Evolutionary conservation across 352 stramenopile species (phyloP), one percentile per base, ranked within the genome.

Genomic region (Pythium volutum): DNA sequence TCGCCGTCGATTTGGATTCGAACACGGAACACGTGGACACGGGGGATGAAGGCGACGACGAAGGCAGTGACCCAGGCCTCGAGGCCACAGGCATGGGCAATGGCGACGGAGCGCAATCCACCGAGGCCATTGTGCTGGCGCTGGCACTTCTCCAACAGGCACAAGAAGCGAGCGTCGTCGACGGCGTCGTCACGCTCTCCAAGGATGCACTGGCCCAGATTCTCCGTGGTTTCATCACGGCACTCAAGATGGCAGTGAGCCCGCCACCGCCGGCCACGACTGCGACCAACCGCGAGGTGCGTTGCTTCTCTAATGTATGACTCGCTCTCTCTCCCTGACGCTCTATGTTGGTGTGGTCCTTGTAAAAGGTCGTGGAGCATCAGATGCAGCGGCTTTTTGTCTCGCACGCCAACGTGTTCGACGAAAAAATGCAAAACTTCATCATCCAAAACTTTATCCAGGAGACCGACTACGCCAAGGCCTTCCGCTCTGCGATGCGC

Each of bases 391-490:
- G 77, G 48, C 72, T 90, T 10, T 93, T 91, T 50, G 65, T 82
- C 33, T 88, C 81, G 23, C 83, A 93, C 70, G 75, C 79, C 27
- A 84, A 93, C 47, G 82, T 93, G 20, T 93, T 93, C 68, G 84
- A 93, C 45, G 84, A 93, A 49, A 87, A 71, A 62, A 87, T 93
- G 67, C 84, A 91, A 41, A 84, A 87, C 49, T 93, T 90, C 56
- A 90, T 93, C 69, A 89, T 91, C 67, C 84, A 91, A 64, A 91
- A 93, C 67, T 93, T 87, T 59, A 78, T 91, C 58, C 81, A 89
- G 58, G 82, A 90, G 72, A 84, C 74, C 12, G 82, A 89, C 50
- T 86, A 71, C 42, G 76, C 70, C 43, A 89, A 88, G 66, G 87
- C 70, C 6, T 89, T 91, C 38, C 80, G 80, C 16, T 76, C 75